Evolutionary conservation across 805 yeast genomes (phyloP).

Genomic region (Wickerhamiella domercqiae): DNA sequence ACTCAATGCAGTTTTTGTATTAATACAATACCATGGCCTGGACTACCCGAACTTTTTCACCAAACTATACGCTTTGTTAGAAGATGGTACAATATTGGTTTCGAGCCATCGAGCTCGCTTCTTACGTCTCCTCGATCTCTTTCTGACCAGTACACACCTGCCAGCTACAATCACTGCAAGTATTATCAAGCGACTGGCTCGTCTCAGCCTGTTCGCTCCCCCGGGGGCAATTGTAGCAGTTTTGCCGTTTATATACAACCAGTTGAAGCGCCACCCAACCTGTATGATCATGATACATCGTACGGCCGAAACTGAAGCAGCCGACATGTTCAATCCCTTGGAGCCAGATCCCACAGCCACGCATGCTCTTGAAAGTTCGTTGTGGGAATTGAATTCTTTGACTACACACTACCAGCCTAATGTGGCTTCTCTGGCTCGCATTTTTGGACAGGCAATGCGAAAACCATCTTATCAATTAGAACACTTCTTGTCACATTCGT

Average conservation of each 20-base stretch:
- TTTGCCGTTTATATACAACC: constrained; percentile 82
- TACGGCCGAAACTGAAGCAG: constrained; percentile 21
- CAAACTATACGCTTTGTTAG: constrained; percentile 68
- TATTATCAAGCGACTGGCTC: constrained; percentile 67
- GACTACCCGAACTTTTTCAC: constrained; percentile 84
- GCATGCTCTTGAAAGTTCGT: constrained; percentile 64
- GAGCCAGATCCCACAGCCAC: constrained; percentile 68
- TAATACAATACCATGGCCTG: constrained; percentile 66
- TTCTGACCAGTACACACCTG: constrained; percentile 73
- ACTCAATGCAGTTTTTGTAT: constrained; percentile 70
- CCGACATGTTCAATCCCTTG: constrained; percentile 50
- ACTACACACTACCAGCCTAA: constrained; percentile 88
- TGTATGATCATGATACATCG: constrained; percentile 79
- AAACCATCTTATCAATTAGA: constrained; percentile 80
- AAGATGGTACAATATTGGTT: constrained; percentile 52
- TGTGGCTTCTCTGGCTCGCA: constrained; percentile 78
- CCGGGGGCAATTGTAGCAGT: constrained; percentile 80
- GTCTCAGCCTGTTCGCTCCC: constrained; percentile 60
- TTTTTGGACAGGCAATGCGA: constrained; percentile 72
- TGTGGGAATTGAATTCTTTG: constrained; percentile 81
- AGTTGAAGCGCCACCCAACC: constrained; percentile 80
- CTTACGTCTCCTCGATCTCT: constrained; percentile 71
- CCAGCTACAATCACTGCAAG: constrained; percentile 76
- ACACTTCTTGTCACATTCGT: constrained; percentile 88
- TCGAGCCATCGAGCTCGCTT: constrained; percentile 74